Base-by-base conservation (phyloP, 441 rosid genomes). In the Metrosideros polymorpha region DNA sequence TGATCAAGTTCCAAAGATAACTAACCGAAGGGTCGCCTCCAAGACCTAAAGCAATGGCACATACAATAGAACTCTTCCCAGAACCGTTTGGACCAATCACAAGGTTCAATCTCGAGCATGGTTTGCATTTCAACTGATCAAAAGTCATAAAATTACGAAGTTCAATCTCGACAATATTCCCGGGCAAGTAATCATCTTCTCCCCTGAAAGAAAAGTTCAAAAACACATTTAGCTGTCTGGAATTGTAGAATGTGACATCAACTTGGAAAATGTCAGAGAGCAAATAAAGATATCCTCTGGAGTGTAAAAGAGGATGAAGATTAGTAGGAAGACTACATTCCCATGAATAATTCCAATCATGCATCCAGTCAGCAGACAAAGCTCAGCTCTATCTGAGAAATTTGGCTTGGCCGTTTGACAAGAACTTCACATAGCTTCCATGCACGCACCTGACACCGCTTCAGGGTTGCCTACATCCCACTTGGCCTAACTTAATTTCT, bases 1-100 rank as follows among this genome's bases (percentile, higher is more conserved):
- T 35, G 57, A 32, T 52, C 56, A 52, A 32, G 56, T 82, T 3
- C 59, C 17, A 14, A 52, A 83, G 42, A 29, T 45, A 57, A 92
- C 95, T 66, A 88, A 95, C 98, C 95, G 92, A 98, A 86, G 99
- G 97, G 88, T 98, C 99, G 27, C 98, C 98, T 82, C 98, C 96
- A 42, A 98, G 96, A 85, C 98, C 95, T 87, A 98, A 96, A 6
- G 98, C 99, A 89, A 96, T 96, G 87, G 99, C 99, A 83, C 99
- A 98, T 55, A 98, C 99, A 87, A 98, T 93, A 84, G 99, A 95
- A 90, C 99, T 98, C 92, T 98, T 98, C 39, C 99, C 99, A 3
- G 98, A 96, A 66, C 99, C 99, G 82, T 98, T 98, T 25, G 99
- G 99, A 85, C 99, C 99, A 90, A 96, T 95, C 9, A 98, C 97